Percentiles rank a stretch among this genome's conserved stretches.
phyloP scores from a whole-genome alignment of 352 stramenopile species.

The Pythium aristosporum region DNA sequence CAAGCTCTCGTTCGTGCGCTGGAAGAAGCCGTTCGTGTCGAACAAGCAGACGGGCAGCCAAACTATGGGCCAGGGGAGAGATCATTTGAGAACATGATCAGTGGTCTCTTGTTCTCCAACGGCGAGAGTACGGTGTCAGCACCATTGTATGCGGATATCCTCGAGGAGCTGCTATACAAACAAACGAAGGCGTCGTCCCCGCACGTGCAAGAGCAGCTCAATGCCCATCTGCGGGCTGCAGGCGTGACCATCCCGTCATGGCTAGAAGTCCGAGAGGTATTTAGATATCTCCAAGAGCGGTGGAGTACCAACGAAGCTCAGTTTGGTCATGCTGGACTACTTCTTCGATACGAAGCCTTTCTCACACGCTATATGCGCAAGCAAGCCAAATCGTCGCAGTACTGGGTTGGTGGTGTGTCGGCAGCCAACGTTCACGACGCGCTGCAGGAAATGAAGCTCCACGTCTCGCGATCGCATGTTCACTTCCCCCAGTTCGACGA shows the following conservation, averaged over 20 bases:
- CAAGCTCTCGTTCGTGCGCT: conserved; percentile 26
- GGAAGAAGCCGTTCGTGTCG: conserved; percentile 28
- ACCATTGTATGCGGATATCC: conserved; percentile 49
- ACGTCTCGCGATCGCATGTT: conserved; percentile 42
- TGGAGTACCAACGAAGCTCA: conserved; percentile 34
- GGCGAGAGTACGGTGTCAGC: conserved; percentile 23
- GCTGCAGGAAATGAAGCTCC: conserved; percentile 46
- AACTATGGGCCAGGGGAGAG: conserved; percentile 8
- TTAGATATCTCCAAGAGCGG: conserved; percentile 40
- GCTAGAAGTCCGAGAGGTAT: conserved; percentile 35
- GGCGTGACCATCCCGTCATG: conserved; percentile 48
- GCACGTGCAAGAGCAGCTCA: conserved; percentile 47
- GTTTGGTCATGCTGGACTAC: conserved; percentile 41
- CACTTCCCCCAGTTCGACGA: conserved; percentile 45
- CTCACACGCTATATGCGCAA: conserved; percentile 43
- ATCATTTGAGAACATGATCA: conserved; percentile 18
- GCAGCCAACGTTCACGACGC: conserved; percentile 23
- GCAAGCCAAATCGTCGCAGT: conserved; percentile 24
- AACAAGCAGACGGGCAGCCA: conserved; percentile 8
- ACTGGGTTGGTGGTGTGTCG: conserved; percentile 18
- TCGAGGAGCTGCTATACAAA: conserved; percentile 63
- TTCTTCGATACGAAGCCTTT: conserved; percentile 63
- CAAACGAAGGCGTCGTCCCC: conserved; percentile 28
- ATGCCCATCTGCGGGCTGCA: conserved; percentile 33
- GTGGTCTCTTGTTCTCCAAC: not conserved